Evolutionary conservation across 2,329 filamentous ascomycete species (phyloP), one percentile per base, ranked within the genome.

Genomic region (Neofusicoccum cordaticola): DNA sequence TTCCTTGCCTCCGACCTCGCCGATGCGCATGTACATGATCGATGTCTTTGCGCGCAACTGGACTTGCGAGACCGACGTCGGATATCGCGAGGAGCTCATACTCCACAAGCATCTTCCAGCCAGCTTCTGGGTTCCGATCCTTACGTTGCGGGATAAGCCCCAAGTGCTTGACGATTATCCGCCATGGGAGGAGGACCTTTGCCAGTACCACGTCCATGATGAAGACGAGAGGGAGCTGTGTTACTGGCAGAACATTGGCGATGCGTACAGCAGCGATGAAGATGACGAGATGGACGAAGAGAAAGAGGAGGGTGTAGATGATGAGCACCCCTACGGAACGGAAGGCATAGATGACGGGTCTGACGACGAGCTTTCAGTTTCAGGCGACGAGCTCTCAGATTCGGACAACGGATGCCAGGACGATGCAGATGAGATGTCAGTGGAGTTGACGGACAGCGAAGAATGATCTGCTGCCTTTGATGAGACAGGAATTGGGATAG

Each of bases 21-120:
- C 11, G 13, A 7, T 62, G 22, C 47, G 58, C 34, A 50, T 34
- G 35, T 62, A 62, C 35, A 22, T 62, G 8, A 41, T 42, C 17
- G 58, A 62, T 15, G 34, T 62, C 17, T 62, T 41, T 13, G 45
- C 58, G 31, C 58, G 58, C 44, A 48, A 50, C 35, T 62, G 47
- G 45, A 51, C 44, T 4, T 8, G 34, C 35, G 27, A 34, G 17
- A 19, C 45, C 35, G 58, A 62, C n/a, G 4, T 34, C 45, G 58
- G 35, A n/a, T n/a, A 27, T 34, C 45, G 34, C 8, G 35, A 62
- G 15, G 58, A 62, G 37, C 45, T 62, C 47, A 51, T 62, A 8
- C 15, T 62, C 3, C 58, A 45, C 34, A 51, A 51, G 45, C 45
- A 42, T 4, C 17, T 62, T 12, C 45, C 34, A 8, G 37, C 34